A percentile compares a stretch with the other conserved stretches of the same genome.
These are phyloP conservation scores for Heterobasidion irregulare DNA, from an alignment of 1,284 basidiomycete species.

Conservation along the genomic window DNA sequence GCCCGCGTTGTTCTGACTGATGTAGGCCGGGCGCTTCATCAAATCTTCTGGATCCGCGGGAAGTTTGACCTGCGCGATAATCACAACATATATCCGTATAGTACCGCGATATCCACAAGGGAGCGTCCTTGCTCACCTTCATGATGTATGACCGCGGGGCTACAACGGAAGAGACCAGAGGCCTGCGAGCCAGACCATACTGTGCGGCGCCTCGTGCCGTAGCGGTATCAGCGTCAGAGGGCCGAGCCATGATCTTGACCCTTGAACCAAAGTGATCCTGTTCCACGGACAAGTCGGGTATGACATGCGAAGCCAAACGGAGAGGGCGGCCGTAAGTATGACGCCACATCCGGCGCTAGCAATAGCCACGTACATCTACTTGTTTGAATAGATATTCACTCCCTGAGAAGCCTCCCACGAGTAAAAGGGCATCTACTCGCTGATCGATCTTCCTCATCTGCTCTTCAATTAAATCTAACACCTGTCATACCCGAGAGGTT, in stretches of 20 bases:
- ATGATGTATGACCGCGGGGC: conserved; percentile 76
- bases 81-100: background rate
- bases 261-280: conserved; percentile 56
- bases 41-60: conserved; percentile 76
- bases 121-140: conserved; percentile 39
- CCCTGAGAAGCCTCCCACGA: conserved; percentile 81
- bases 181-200: conserved; percentile 69
- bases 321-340: background rate
- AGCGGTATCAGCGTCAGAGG: conserved; percentile 76
- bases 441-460: conserved; percentile 59
- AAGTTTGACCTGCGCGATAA: conserved; percentile 57
- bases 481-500: conserved; percentile 29
- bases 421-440: conserved; percentile 65
- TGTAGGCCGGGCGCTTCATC: conserved; percentile 74
- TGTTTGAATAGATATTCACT: conserved; percentile 72
- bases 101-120: background rate
- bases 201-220: conserved; percentile 75
- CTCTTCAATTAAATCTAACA: conserved; percentile 66
- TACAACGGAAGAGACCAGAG: conserved; percentile 71
- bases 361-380: conserved; percentile 42
- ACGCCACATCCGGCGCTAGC: background rate
- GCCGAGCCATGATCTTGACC: conserved; percentile 67
- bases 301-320: background rate
- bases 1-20: conserved; percentile 65
- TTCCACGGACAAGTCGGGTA: background rate